Evolutionary conservation across 176 grass and related monocot genomes (phyloP), one percentile per base, ranked within the genome.

Genomic region (Lolium rigidum): DNA sequence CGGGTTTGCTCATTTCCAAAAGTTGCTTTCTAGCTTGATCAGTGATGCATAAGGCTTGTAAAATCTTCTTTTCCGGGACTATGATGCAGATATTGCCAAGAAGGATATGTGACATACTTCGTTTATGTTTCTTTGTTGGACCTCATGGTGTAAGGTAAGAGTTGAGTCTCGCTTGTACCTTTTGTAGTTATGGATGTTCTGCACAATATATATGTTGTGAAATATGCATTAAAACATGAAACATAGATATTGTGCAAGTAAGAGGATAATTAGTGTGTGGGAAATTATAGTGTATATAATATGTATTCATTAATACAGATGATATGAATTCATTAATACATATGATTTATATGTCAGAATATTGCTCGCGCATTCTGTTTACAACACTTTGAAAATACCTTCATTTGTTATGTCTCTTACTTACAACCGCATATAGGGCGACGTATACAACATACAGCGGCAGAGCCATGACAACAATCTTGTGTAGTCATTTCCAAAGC

Each of bases 101-200:
- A 52, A 85, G 64, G 75, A 84, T 95, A 86, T 98, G 95, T 82
- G 76, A 89, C 56, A 69, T 43, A 25, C 56, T 98, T 55, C 87
- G 87, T 86, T 35, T 98, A 44, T 95, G 93, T 54, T 77, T 79
- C 57, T 81, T 84, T 13, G 59, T 83, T 90, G 88, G 90, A 79
- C 81, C 82, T 64, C 84, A 66, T 61, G 81, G 57, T 51, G 38
- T 89, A 64, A 93, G 91, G 95, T 95, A 81, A 67, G 75, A 81
- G 51, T 37, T 78, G n/a, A 64, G 8, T 51, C 26, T 28, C 7
- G 7, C 72, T 1, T 75, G 22, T 51, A 50, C 6, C 51, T 74
- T 75, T 47, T 12, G 21, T 60, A 55, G 21, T 84, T 25, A 21
- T 75, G 15, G 18, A 80, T n/a, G 17, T 57, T 14, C 8, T 48